phyloP scores from a whole-genome alignment of 495 filamentous ascomycete species.

The Daldinia vernicosa region DNA sequence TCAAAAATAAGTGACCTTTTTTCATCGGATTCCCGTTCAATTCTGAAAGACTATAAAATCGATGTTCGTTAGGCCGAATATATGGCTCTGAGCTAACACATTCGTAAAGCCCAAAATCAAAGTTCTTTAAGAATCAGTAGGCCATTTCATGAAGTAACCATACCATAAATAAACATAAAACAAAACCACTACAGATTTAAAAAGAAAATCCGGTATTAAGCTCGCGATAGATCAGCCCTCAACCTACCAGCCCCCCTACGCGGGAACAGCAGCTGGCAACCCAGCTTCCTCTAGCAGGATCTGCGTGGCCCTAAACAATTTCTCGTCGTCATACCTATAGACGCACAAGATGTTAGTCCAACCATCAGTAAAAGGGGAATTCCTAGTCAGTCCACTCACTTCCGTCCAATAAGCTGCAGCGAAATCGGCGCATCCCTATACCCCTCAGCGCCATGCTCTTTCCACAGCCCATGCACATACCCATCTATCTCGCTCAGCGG shows the following conservation, averaged over 20 bases:
- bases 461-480: conserved; percentile 49
- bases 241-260: not conserved
- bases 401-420: conserved; percentile 63
- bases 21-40: too few species aligned
- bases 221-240: too few species aligned
- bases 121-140: too few species aligned
- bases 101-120: too few species aligned
- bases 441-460: conserved; percentile 44
- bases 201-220: too few species aligned
- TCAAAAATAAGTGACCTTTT: too few species aligned
- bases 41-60: too few species aligned
- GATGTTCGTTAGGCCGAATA: too few species aligned
- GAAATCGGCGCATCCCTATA: conserved; percentile 60
- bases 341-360: not conserved
- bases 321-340: conserved; percentile 53
- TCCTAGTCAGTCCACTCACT: conserved; percentile 33
- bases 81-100: too few species aligned
- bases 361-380: not conserved
- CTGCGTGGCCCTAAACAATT: conserved; percentile 49
- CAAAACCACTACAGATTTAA: too few species aligned
- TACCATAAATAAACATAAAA: too few species aligned
- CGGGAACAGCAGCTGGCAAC: conserved; percentile 39
- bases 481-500: conserved; percentile 46
- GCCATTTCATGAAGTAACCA: too few species aligned
- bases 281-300: conserved; percentile 47